phyloP scores from a whole-genome alignment of 2,329 filamentous ascomycete genomes.

The Teratosphaeria destructans region DNA sequence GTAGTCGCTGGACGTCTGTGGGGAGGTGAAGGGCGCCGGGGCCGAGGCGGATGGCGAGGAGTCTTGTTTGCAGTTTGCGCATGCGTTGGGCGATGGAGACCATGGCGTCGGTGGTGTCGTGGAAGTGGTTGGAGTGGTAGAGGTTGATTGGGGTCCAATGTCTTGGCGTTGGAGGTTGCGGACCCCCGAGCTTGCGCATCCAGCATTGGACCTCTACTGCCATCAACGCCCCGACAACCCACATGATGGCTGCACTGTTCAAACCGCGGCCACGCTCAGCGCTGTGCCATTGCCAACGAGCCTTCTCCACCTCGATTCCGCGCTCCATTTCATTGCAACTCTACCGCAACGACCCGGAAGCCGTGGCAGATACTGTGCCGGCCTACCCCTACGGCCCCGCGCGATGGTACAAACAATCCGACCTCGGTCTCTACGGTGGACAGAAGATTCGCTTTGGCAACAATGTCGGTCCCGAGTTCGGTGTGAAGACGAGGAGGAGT shows the following conservation, averaged over 20 bases:
- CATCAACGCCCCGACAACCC: not conserved
- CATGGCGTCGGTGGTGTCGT: constrained; percentile 29
- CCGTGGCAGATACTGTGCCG: constrained; percentile 27
- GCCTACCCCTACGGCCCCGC: constrained; percentile 63
- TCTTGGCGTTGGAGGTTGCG: not conserved
- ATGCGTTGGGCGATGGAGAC: constrained; percentile 56
- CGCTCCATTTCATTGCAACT: constrained; percentile 18
- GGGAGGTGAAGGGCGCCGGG: constrained; percentile 76
- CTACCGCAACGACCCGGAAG: constrained; percentile 22
- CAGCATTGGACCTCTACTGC: not conserved
- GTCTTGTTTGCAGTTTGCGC: constrained; percentile 61
- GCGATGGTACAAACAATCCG: constrained; percentile 67
- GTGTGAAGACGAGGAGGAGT: constrained; percentile 58
- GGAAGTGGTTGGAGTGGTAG: not conserved
- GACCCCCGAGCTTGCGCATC: not conserved
- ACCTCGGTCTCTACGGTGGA: constrained; percentile 45
- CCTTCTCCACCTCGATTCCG: constrained; percentile 22
- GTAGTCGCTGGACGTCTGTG: constrained; percentile 61
- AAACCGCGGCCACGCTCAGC: constrained; percentile 9
- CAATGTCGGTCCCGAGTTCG: constrained; percentile 57
- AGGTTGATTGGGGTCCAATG: not conserved
- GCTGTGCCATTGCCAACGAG: constrained; percentile 12
- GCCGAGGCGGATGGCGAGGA: constrained; percentile 66
- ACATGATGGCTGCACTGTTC: constrained; percentile 17
- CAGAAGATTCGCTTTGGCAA: constrained; percentile 69